Evolutionary conservation across 306 rosid genomes (phyloP).

Genomic region (Prunus padus): DNA sequence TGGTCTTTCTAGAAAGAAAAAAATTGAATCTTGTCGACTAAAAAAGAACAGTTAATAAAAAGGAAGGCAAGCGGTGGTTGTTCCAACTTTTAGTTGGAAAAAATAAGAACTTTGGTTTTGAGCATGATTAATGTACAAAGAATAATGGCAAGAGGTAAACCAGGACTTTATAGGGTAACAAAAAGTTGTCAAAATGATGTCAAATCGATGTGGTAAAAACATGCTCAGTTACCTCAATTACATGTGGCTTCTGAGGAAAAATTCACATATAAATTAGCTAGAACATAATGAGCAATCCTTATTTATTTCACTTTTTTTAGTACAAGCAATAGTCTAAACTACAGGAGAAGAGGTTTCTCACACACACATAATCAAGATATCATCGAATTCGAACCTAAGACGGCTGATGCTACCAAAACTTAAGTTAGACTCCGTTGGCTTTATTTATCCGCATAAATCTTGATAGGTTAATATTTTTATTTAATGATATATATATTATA

Average conservation of each 20-base stretch:
- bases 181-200: background rate
- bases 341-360: too few species aligned
- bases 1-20: background rate
- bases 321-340: too few species aligned
- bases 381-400: rapidly evolving
- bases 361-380: too few species aligned
- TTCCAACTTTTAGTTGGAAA: background rate
- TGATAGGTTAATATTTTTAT: too few species aligned
- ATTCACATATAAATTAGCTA: too few species aligned
- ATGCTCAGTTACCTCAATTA: background rate
- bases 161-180: background rate
- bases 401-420: too few species aligned
- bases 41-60: background rate
- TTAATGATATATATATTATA: too few species aligned
- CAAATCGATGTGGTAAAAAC: background rate
- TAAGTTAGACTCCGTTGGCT: rapidly evolving
- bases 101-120: background rate
- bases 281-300: too few species aligned
- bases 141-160: background rate
- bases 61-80: background rate
- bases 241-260: too few species aligned
- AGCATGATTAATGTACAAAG: constrained; percentile 17
- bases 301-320: too few species aligned
- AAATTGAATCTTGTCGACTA: background rate
- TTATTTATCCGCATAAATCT: too few species aligned